Evolutionary conservation across 495 filamentous ascomycete genomes (phyloP), one percentile per base, ranked within the genome.

Genomic region (Penicillium longicatenatum): DNA sequence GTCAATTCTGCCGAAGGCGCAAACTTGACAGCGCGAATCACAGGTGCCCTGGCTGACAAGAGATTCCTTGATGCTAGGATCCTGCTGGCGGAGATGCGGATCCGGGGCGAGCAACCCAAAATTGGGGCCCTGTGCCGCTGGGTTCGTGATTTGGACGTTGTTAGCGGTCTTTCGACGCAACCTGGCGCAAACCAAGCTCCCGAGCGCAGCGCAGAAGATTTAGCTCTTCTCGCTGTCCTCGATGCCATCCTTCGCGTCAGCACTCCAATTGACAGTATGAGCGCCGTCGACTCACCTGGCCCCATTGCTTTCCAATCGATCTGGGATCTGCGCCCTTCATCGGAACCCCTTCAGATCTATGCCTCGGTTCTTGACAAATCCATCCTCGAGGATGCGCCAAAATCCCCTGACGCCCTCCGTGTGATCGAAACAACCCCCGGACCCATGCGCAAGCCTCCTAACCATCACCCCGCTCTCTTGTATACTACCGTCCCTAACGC

Each of bases 41-140:
- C 70, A 37, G 72, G 66, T 49, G 70, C 72, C 19, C 48, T 75
- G 50, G 59, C 61, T 26, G 72, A 75, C 33, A 65, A 65, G 42
- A 72, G 72, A 54, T 75, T 72, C 41, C 33, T 66, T 8, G 72
- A 75, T 26, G 72, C 72, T 47, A 73, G 55, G 30, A 59, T 75
- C 33, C 45, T 75, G 16, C 72, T 75, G 2, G 69, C 72, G 0
- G 72, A 75, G 58, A 72, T 75, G 72, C 62, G 70, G 16, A 69
- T 75, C n/a, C 26, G 69, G 17, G 54, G 66, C 0, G 69, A 75
- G 58, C 64, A 73, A 50, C 72, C 72, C 19, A 72, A 73, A 55
- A 75, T 75, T 33, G 72, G 72, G 53, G 71, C 72, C 6, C 61
- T 75, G 46, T 75, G 72, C 62, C 72, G 72, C 45, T 75, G 72